Base-by-base conservation (phyloP, 306 rosid species). In the Vicia sativa region DNA sequence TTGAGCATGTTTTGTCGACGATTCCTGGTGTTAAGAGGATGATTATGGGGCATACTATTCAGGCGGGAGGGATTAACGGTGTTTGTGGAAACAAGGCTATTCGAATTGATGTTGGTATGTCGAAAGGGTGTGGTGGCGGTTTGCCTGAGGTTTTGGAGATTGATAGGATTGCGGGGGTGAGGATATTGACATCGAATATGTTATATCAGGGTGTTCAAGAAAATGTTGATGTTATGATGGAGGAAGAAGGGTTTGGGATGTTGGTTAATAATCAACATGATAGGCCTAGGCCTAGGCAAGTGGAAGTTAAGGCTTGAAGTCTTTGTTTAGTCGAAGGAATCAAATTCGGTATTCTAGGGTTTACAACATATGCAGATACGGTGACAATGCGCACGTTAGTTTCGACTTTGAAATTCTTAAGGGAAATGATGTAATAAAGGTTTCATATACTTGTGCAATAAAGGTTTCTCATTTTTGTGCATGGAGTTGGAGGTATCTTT, bases 41-140 rank as follows among this genome's bases (percentile, higher is more conserved):
- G 98, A 80, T 93, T 25, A 88, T 93, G 97, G 96, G 98, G 0
- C 98, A 93, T 74, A 88, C 97, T 0, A 93, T 93, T 69, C 98
- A 93, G 66, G 16, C n/a, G 6, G 63, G 11, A 7, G 98, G 98
- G 59, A 90, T 93, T 29, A 93, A 89, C 61, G 83, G 90, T 0
- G 85, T 43, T 19, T 93, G 98, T 31, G 80, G 85, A 0, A 78
- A 85, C 35, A 72, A 67, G 59, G 98, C 97, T 0, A 86, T 93
- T 70, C 75, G 97, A 31, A 93, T 93, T 14, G 97, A 93, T 56
- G 98, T 93, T 16, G 98, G 97, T 0, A 83, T 93, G 98, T 93
- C 98, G 0, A 82, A 78, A 26, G 98, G 98, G 12, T 93, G 98
- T 43, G 73, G 45, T 29, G 77, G 77, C 68, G 96, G 96, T 21